These are phyloP conservation scores for Ziziphus jujuba DNA, from an alignment of 306 rosid species.

Conservation along the genomic window DNA sequence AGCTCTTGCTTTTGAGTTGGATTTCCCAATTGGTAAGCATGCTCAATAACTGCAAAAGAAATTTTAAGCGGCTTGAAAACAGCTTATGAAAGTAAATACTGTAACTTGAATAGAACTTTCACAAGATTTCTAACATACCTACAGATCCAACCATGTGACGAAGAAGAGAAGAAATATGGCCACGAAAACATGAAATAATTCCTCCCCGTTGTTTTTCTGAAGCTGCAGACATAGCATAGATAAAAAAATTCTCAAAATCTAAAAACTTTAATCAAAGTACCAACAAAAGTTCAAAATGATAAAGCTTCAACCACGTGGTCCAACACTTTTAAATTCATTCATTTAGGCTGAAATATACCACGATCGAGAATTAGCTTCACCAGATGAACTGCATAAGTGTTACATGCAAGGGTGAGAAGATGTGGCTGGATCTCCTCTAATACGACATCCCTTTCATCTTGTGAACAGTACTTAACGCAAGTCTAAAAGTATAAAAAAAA, in stretches of 20 bases:
- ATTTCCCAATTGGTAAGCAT: conserved; percentile 74
- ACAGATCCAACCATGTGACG: conserved; percentile 95
- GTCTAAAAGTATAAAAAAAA: conserved; percentile 44
- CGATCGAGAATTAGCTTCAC: conserved; percentile 87
- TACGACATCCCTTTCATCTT: conserved; percentile 70
- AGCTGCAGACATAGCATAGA: conserved; percentile 47
- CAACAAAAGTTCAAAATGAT: neutral
- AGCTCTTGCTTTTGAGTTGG: conserved; percentile 83
- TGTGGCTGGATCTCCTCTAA: conserved; percentile 90
- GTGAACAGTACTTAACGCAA: conserved; percentile 83
- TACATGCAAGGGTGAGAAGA: conserved; percentile 69
- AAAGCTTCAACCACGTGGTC: neutral
- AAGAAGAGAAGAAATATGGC: conserved; percentile 90
- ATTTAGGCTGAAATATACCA: conserved; percentile 49
- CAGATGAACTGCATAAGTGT: conserved; percentile 79
- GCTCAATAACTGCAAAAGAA: conserved; percentile 68
- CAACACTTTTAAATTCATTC: neutral
- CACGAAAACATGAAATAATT: conserved; percentile 72
- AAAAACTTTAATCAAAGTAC: neutral
- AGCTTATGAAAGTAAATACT: neutral
- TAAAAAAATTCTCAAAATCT: conserved; percentile 10
- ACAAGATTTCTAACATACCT: conserved; percentile 48
- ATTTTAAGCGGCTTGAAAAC: conserved; percentile 5
- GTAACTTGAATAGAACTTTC: conserved; percentile 7
- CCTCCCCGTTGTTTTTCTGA: conserved; percentile 77